Percentiles rank a stretch among this genome's conserved stretches.
These are phyloP conservation scores for Azolla pinnata DNA, from an alignment of 75 land plant genomes.

Conservation along the genomic window DNA sequence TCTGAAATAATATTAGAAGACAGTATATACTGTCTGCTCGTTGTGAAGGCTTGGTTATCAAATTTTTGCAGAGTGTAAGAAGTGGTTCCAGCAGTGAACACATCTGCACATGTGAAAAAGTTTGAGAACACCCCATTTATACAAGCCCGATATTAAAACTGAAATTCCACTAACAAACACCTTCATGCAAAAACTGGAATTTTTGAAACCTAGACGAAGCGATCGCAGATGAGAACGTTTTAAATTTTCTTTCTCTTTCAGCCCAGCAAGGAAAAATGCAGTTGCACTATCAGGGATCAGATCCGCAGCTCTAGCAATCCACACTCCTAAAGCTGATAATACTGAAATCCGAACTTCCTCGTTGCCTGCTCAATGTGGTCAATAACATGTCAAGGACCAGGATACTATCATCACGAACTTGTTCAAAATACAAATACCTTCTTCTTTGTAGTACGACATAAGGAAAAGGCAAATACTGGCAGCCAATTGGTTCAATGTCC, in stretches of 20 bases:
- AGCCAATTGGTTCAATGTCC: slow-evolving; percentile 42
- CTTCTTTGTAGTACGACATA: slow-evolving; percentile 65
- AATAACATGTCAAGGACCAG: neutral
- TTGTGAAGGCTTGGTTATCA: slow-evolving; percentile 75
- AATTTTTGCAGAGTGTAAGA: slow-evolving; percentile 67
- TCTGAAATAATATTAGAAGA: slow-evolving; percentile 45
- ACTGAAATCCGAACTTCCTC: slow-evolving; percentile 85
- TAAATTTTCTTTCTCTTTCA: slow-evolving; percentile 83
- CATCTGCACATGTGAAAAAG: slow-evolving; percentile 38
- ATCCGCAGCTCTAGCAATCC: slow-evolving; percentile 52
- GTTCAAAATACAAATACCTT: slow-evolving; percentile 43
- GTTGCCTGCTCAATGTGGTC: slow-evolving; percentile 42
- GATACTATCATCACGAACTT: neutral
- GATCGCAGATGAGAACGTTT: slow-evolving; percentile 81
- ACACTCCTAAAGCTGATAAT: slow-evolving; percentile 54
- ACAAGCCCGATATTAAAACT: slow-evolving; percentile 1
- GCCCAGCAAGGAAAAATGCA: slow-evolving; percentile 57
- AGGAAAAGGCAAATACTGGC: slow-evolving; percentile 40
- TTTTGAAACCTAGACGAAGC: slow-evolving; percentile 47
- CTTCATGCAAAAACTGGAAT: slow-evolving; percentile 36
- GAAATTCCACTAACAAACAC: slow-evolving; percentile 14
- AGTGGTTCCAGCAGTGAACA: slow-evolving; percentile 53
- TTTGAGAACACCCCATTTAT: too few relatives aligned
- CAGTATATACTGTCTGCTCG: slow-evolving; percentile 86
- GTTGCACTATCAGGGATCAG: slow-evolving; percentile 35